Base-by-base conservation (phyloP, 352 stramenopile species). In the Blastocystis hominis region DNA sequence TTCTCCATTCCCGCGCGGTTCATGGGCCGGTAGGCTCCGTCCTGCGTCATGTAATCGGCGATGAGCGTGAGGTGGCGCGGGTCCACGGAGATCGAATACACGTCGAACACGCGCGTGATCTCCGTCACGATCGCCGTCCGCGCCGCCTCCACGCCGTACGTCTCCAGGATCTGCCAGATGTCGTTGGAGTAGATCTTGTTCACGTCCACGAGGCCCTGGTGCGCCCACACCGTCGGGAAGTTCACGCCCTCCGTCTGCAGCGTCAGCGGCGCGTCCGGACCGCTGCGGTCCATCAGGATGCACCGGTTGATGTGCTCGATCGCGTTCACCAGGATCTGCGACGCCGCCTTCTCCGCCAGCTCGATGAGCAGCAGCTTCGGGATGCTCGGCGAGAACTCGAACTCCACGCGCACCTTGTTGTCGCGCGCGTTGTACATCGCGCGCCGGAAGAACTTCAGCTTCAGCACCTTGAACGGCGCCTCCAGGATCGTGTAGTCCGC, bases 11-110 rank as follows among this genome's bases (percentile, higher is more conserved):
- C 96, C 77, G 94, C 96, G 72, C 97, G 93, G 92, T 98, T 99
- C 69, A 92, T 75, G 6, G 90, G 50, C 7, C 88, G 68, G 77
- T 92, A 93, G 80, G 93, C 95, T 55, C 97, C 97, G 89, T 96
- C 91, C 89, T 94, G 94, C 1, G 97, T 99, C 96, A 99, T 99
- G 91, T 98, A 98, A 91, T 99, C 97, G 84, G 96, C 96, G 89
- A 99, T 95, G 68, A 99, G 92, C 50, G 93, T 96, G 86, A 99
- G 90, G 92, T 99, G 97, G 88, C 96, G 93, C 56, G 94, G 93
- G 90, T 99, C 96, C 13, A 99, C 96, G 77, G 92, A 94, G 91
- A 99, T 99, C 89, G 96, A 96, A 91, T 99, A 99, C 0, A 98
- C 96, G 64, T 95, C 96, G 90, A 99, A 99, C 10, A 99, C 97